Conservation (phyloP, 331 rosid species). For the Cydonia oblonga region DNA sequence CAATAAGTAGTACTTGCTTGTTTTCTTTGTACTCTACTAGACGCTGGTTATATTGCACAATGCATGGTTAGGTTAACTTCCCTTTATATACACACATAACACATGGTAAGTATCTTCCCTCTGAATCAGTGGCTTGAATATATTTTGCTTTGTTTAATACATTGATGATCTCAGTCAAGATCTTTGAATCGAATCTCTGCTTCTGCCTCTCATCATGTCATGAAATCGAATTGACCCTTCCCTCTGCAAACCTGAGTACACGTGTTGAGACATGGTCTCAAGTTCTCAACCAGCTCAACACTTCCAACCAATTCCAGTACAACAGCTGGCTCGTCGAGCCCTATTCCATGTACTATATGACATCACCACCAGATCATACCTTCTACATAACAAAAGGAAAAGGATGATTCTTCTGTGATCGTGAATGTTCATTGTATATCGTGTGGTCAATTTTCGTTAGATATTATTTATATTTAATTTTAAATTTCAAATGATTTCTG, state of each 20-base stretch:
- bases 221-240: conserved; percentile 10
- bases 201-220: background rate
- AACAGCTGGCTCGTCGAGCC: conserved; percentile 19
- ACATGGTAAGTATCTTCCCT: conserved; percentile 13
- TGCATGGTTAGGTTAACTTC: background rate
- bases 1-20: background rate
- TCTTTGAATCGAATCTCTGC: conserved; percentile 23
- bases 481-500: too few relatives aligned
- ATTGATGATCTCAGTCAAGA: conserved; percentile 5
- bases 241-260: background rate
- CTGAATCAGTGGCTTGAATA: conserved; percentile 5
- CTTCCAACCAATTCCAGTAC: conserved; percentile 11
- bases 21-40: background rate
- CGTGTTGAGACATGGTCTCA: conserved; percentile 4
- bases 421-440: too few relatives aligned
- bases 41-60: background rate
- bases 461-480: too few relatives aligned
- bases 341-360: conserved; percentile 8
- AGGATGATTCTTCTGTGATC: too few relatives aligned
- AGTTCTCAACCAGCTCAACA: conserved; percentile 19
- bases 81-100: background rate
- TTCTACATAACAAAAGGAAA: too few relatives aligned
- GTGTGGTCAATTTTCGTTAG: too few relatives aligned
- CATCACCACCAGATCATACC: background rate
- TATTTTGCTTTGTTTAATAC: background rate